Evolutionary conservation across 495 filamentous ascomycete genomes (phyloP).

Genomic region (Podospora didyma): DNA sequence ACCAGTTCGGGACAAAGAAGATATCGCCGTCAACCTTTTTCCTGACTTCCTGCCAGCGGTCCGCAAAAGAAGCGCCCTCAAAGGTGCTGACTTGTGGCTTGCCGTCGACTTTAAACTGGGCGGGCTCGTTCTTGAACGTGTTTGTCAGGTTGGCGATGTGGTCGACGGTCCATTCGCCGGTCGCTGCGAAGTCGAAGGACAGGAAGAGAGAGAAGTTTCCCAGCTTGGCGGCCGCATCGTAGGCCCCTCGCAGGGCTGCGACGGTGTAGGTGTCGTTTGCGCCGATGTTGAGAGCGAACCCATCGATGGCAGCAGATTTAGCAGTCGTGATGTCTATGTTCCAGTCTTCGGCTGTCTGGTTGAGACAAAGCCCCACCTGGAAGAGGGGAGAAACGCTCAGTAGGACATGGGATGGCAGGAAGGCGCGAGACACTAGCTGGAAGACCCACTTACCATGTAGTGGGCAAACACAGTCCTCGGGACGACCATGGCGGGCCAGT

Average conservation of each 20-base stretch:
- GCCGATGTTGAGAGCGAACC: slow-evolving; percentile 25
- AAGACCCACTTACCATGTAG: slow-evolving; percentile 24
- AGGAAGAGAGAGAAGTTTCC: slow-evolving; percentile 39
- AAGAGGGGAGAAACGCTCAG: not conserved
- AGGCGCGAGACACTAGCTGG: not conserved
- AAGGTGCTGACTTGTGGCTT: slow-evolving; percentile 29
- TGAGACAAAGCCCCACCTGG: slow-evolving; percentile 24
- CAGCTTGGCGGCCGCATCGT: slow-evolving; percentile 28
- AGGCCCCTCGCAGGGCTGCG: slow-evolving; percentile 12
- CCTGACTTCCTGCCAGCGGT: slow-evolving; percentile 22
- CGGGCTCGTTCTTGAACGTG: slow-evolving; percentile 21
- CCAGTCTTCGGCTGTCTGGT: slow-evolving; percentile 24
- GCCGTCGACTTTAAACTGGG: slow-evolving; percentile 26
- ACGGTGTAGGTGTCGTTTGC: slow-evolving; percentile 21
- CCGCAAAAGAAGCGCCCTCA: slow-evolving; percentile 18
- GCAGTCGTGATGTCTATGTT: slow-evolving; percentile 29
- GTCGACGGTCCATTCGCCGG: slow-evolving; percentile 18
- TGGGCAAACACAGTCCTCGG: slow-evolving; percentile 37
- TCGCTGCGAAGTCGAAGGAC: slow-evolving; percentile 35
- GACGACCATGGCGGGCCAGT: not conserved
- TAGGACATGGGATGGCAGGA: not conserved
- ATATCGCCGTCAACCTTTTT: slow-evolving; percentile 22
- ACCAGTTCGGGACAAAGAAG: slow-evolving; percentile 29
- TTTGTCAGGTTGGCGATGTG: slow-evolving; percentile 23
- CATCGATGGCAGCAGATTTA: slow-evolving; percentile 16